phyloP scores from a whole-genome alignment of 129 eudicot genomes.

The Lactuca saligna region DNA sequence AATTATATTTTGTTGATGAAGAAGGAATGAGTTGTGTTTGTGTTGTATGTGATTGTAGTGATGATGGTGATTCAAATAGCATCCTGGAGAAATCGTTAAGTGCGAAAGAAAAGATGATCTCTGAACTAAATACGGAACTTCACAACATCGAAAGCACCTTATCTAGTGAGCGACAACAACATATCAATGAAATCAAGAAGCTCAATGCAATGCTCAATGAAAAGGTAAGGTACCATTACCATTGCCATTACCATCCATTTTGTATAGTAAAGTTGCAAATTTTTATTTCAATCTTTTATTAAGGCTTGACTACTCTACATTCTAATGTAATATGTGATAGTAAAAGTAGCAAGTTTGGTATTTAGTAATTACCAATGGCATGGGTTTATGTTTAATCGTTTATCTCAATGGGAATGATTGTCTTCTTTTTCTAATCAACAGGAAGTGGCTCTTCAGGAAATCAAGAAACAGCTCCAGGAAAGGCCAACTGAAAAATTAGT shows the following conservation, averaged over 20 bases:
- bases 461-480: conserved; percentile 74
- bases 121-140: conserved; percentile 89
- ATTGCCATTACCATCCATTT: too few relatives aligned
- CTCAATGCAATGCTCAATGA: conserved; percentile 79
- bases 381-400: too few relatives aligned
- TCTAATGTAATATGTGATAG: too few relatives aligned
- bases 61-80: conserved; percentile 65
- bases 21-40: background rate
- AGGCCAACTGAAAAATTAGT: conserved; percentile 87
- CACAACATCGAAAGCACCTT: conserved; percentile 76
- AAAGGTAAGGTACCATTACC: conserved; percentile 45
- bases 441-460: conserved; percentile 79
- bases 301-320: too few relatives aligned
- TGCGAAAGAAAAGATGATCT: conserved; percentile 94
- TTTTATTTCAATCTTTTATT: too few relatives aligned
- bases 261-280: too few relatives aligned
- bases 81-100: conserved; percentile 79
- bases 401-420: background rate
- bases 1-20: too few relatives aligned
- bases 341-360: too few relatives aligned
- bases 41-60: conserved; percentile 49
- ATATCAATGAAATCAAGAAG: conserved; percentile 82
- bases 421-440: conserved; percentile 33
- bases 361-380: too few relatives aligned
- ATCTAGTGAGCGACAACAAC: conserved; percentile 74